phyloP scores from a whole-genome alignment of 2,329 filamentous ascomycete genomes.

The Fusarium tricinctum region DNA sequence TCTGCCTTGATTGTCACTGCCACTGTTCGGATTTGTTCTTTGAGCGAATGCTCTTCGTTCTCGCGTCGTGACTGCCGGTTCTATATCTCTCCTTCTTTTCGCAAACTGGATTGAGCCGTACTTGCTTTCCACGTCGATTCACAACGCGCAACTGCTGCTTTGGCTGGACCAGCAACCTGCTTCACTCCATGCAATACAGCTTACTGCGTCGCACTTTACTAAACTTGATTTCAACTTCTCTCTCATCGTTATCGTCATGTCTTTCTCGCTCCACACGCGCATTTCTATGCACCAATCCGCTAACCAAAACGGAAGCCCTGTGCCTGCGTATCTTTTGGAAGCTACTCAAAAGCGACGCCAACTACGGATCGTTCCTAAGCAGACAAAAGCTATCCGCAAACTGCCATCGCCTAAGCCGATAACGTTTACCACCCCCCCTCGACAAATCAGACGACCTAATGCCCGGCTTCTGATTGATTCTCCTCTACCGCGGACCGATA shows the following conservation, averaged over 20 bases:
- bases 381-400: constrained; percentile 5
- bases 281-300: constrained; percentile 20
- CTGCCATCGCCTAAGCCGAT: constrained; percentile 4
- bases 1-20: constrained; percentile 14
- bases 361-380: constrained; percentile 12
- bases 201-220: constrained; percentile 6
- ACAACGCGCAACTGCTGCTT: constrained; percentile 11
- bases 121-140: constrained; percentile 2
- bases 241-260: constrained; percentile 15
- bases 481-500: constrained; percentile 23
- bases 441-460: constrained; percentile 28
- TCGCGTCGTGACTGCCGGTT: background rate
- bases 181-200: background rate
- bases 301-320: constrained; percentile 26
- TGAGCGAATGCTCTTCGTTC: constrained; percentile 11
- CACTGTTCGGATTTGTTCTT: background rate
- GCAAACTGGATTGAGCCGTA: background rate
- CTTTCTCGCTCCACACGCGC: constrained; percentile 22
- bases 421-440: constrained; percentile 27
- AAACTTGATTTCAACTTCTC: constrained; percentile 8
- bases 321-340: constrained; percentile 20
- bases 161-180: constrained; percentile 3
- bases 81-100: constrained; percentile 6
- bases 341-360: constrained; percentile 27
- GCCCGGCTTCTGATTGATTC: constrained; percentile 34